Evolutionary conservation across 768 basidiomycete species (phyloP).

Genomic region (Boletus reticulatus): DNA sequence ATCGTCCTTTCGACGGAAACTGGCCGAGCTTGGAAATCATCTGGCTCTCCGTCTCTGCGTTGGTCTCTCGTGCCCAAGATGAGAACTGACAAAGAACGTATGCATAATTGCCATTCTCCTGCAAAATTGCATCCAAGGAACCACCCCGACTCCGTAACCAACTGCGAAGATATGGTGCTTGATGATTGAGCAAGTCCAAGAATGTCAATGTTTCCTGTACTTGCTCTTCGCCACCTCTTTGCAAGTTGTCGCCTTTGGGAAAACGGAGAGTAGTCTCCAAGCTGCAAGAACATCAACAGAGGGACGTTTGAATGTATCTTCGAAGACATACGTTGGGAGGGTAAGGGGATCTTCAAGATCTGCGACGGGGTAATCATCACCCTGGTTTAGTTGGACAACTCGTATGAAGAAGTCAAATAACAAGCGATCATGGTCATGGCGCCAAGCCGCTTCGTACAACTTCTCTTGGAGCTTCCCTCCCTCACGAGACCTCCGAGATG

Average conservation of each 20-base stretch:
- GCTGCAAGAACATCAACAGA: neutral
- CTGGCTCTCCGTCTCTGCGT: neutral
- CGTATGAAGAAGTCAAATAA: conserved; percentile 11
- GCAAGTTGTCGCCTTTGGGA: neutral
- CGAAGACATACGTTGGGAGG: conserved; percentile 1
- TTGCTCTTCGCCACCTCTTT: neutral
- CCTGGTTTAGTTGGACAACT: neutral
- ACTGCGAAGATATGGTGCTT: neutral
- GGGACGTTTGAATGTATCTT: neutral
- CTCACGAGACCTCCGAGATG: conserved; percentile 7
- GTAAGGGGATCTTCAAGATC: conserved; percentile 1
- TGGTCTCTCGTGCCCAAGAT: neutral
- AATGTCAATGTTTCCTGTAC: accelerated
- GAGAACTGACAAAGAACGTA: neutral
- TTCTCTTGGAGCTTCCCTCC: neutral
- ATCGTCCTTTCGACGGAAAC: neutral
- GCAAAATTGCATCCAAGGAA: too few species aligned
- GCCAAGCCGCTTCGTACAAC: neutral
- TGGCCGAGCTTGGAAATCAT: neutral
- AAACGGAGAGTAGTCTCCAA: conserved; percentile 1
- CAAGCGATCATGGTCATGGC: conserved; percentile 9
- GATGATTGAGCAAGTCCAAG: too few species aligned
- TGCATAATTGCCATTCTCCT: too few species aligned
- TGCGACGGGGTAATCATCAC: neutral
- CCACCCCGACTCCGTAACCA: neutral